Evolutionary conservation across 129 eudicot species (phyloP), one percentile per base, ranked within the genome.

Genomic region (Flaveria robusta): DNA sequence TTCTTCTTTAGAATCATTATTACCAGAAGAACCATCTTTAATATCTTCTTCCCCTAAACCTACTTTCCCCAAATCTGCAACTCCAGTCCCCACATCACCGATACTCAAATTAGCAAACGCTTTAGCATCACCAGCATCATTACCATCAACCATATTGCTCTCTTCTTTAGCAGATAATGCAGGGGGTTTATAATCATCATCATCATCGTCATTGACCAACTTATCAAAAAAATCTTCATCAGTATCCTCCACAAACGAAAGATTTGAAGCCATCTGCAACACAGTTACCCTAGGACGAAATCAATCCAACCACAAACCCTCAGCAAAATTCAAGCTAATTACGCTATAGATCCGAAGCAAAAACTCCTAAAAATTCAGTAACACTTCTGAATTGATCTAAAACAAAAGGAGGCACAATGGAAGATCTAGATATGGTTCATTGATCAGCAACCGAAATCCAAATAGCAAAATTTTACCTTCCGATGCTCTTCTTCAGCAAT

Each of bases 171-270:
- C 64, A 42, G 83, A 27, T 23, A 76, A 58, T 0, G 78, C 39
- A 55, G 59, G 18, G 26, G 71, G 83, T 58, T 83, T 85, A 79
- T 77, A 79, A 77, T 79, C 90, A 63, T 92, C 96, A 75, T 93
- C 98, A 75, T 93, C 98, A 81, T 93, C 98, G 68, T 90, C 96
- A 73, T 72, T 73, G 43, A 91, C 97, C 70, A 94, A 81, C 54
- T 89, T 91, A 81, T 91, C 99, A 76, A 94, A 94, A 74, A 91
- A 94, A 85, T 91, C 99, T 81, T 87, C 97, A 69, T 90, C 97
- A 27, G 96, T 85, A 88, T 93, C 98, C 96, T 94, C 99, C 93
- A 91, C 79, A 77, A 87, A 91, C 75, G 88, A 89, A 87, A 90
- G 96, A 90, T 78, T 85, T 64, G 92, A 75, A 76, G 83, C 83